Conservation (phyloP, 768 basidiomycete genomes). For the Termitomyces sp. region DNA sequence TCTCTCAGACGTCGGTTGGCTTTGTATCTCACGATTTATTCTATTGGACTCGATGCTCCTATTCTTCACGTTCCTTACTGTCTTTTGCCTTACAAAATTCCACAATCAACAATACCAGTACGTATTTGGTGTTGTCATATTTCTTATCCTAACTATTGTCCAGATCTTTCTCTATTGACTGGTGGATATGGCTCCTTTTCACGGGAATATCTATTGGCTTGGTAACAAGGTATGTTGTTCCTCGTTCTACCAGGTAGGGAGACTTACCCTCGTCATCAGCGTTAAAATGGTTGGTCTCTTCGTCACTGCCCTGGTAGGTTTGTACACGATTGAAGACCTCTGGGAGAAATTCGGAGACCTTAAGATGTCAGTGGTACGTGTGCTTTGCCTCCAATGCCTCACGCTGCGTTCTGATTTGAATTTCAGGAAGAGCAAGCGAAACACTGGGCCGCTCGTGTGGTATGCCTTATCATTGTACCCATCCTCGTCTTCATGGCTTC, state of each 20-base stretch:
- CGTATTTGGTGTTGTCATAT: conserved; percentile 21
- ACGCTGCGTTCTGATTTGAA: background rate
- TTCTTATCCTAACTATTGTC: conserved; percentile 4
- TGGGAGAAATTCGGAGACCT: conserved; percentile 99
- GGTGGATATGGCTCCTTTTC: conserved; percentile 94
- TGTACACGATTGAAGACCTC: conserved; percentile 96
- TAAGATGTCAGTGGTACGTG: conserved; percentile 79
- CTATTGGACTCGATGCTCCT: conserved; percentile 98
- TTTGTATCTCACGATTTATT: conserved; percentile 95
- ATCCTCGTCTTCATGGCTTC: conserved; percentile 88
- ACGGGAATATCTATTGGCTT: conserved; percentile 95
- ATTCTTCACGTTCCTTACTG: conserved; percentile 97
- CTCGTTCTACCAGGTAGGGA: background rate
- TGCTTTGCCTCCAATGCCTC: background rate
- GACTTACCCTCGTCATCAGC: conserved; percentile 31
- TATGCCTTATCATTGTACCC: conserved; percentile 85
- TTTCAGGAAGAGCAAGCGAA: conserved; percentile 74
- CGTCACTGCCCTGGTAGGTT: conserved; percentile 88
- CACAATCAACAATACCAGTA: conserved; percentile 95
- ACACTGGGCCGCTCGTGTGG: conserved; percentile 86
- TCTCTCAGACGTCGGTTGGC: conserved; percentile 83
- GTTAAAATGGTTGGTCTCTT: conserved; percentile 97
- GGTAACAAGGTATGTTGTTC: conserved; percentile 67
- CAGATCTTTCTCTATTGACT: conserved; percentile 91
- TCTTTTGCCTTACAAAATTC: conserved; percentile 93